These are phyloP conservation scores for Vicia sativa DNA, from an alignment of 306 rosid species.

Conservation along the genomic window DNA sequence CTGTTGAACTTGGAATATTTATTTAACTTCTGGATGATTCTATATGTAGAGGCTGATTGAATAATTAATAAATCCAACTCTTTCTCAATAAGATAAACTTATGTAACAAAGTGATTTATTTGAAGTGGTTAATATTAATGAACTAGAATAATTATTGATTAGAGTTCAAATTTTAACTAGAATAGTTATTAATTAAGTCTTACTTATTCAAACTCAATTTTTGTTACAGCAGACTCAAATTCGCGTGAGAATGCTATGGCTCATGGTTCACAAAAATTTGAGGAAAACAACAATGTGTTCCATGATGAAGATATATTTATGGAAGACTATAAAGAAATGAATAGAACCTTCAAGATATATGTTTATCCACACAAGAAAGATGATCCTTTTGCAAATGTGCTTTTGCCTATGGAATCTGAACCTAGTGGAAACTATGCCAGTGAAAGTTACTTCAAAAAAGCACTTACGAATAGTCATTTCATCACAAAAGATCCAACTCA, in stretches of 20 bases:
- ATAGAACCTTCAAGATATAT: constrained; percentile 74
- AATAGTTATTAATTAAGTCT: no score
- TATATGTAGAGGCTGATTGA: neutral
- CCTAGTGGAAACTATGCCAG: constrained; percentile 91
- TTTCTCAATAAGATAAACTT: neutral
- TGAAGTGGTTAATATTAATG: no score
- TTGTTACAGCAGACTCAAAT: neutral
- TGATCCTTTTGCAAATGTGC: constrained; percentile 73
- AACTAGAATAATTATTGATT: no score
- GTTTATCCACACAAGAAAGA: constrained; percentile 75
- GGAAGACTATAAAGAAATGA: constrained; percentile 81
- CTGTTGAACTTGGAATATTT: neutral
- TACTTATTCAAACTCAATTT: neutral
- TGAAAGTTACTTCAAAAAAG: constrained; percentile 81
- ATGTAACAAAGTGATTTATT: neutral
- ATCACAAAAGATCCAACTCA: constrained; percentile 57
- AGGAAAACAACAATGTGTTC: constrained; percentile 54
- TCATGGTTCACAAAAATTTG: constrained; percentile 49
- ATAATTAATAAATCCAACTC: neutral
- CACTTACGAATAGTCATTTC: constrained; percentile 65
- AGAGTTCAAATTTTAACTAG: no score
- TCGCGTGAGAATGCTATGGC: neutral
- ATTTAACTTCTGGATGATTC: neutral
- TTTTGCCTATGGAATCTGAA: constrained; percentile 59
- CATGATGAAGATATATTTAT: constrained; percentile 63